These are phyloP conservation scores for Debaryomyces tyrocola DNA, from an alignment of 805 yeast species.

Conservation along the genomic window DNA sequence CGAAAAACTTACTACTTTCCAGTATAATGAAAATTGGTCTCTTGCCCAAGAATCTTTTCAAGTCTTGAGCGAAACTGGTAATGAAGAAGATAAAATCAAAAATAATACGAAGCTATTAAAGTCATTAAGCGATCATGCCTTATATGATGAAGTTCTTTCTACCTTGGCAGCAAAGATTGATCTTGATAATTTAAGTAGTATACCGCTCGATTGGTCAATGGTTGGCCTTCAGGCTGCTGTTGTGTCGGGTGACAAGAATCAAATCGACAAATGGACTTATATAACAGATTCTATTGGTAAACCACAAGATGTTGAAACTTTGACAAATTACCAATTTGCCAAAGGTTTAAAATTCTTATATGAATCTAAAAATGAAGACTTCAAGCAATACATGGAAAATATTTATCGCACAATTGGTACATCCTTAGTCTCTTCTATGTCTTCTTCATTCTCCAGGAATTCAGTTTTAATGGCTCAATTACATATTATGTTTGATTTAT, in stretches of 20 bases:
- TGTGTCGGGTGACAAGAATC: slow-evolving; percentile 53
- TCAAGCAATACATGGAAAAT: slow-evolving; percentile 42
- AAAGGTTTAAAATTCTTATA: slow-evolving; percentile 53
- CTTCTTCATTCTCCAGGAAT: slow-evolving; percentile 40
- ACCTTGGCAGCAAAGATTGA: slow-evolving; percentile 43
- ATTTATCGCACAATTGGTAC: slow-evolving; percentile 63
- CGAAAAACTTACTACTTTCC: slow-evolving; percentile 79
- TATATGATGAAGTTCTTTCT: slow-evolving; percentile 63
- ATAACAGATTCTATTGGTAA: slow-evolving; percentile 45
- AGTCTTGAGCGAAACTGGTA: slow-evolving; percentile 50
- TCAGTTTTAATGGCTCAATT: slow-evolving; percentile 35
- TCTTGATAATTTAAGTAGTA: slow-evolving; percentile 15
- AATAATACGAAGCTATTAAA: slow-evolving; percentile 58
- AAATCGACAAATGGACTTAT: slow-evolving; percentile 58
- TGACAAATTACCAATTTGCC: slow-evolving; percentile 65
- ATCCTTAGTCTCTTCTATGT: slow-evolving; percentile 44
- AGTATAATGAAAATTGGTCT: slow-evolving; percentile 83
- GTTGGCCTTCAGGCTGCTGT: slow-evolving; percentile 78
- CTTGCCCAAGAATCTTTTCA: slow-evolving; percentile 84
- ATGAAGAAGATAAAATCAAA: slow-evolving; percentile 24
- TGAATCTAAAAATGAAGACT: slow-evolving; percentile 27
- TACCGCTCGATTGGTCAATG: slow-evolving; percentile 58
- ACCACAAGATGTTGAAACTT: slow-evolving; percentile 50
- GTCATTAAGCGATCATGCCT: slow-evolving; percentile 74
- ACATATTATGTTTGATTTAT: slow-evolving; percentile 36